These are phyloP conservation scores for Pseudocercospora vitis DNA, from an alignment of 2,329 filamentous ascomycete species.

Conservation along the genomic window DNA sequence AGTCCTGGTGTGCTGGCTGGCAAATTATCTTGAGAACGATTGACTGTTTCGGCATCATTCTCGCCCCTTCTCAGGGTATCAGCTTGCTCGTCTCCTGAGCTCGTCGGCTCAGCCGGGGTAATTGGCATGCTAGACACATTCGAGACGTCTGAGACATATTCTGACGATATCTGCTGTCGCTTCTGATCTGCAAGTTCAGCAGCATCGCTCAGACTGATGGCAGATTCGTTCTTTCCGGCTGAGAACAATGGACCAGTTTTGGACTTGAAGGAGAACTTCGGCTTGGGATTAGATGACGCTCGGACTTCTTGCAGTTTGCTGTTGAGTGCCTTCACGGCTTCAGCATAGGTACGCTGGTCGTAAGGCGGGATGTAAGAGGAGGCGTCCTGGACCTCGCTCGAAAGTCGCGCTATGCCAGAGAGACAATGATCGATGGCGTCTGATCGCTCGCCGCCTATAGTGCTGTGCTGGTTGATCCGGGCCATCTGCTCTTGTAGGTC, in stretches of 20 bases:
- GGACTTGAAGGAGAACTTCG: conserved; percentile 78
- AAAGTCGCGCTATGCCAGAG: conserved; percentile 74
- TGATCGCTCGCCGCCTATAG: conserved; percentile 70
- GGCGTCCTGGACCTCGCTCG: conserved; percentile 81
- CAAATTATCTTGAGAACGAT: conserved; percentile 56
- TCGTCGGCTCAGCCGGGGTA: conserved; percentile 34
- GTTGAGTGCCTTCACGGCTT: conserved; percentile 77
- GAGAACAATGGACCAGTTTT: conserved; percentile 29
- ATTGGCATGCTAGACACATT: conserved; percentile 45
- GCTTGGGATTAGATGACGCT: conserved; percentile 67
- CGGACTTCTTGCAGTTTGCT: conserved; percentile 74
- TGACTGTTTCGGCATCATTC: conserved; percentile 21
- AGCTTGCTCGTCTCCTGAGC: conserved; percentile 28
- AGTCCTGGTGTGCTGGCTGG: conserved; percentile 27
- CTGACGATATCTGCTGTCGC: conserved; percentile 46
- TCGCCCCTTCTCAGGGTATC: conserved; percentile 14
- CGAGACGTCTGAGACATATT: conserved; percentile 42
- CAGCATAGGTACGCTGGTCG: conserved; percentile 81
- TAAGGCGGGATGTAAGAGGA: conserved; percentile 81
- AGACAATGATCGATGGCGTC: conserved; percentile 80
- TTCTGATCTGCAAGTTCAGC: conserved; percentile 53
- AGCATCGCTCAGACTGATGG: conserved; percentile 58
- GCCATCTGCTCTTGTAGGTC: conserved; percentile 76
- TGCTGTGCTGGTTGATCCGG: conserved; percentile 61
- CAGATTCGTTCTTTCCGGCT: conserved; percentile 39